Conservation (phyloP, 495 filamentous ascomycete genomes). For the Melanomma pulvis-pyrius region DNA sequence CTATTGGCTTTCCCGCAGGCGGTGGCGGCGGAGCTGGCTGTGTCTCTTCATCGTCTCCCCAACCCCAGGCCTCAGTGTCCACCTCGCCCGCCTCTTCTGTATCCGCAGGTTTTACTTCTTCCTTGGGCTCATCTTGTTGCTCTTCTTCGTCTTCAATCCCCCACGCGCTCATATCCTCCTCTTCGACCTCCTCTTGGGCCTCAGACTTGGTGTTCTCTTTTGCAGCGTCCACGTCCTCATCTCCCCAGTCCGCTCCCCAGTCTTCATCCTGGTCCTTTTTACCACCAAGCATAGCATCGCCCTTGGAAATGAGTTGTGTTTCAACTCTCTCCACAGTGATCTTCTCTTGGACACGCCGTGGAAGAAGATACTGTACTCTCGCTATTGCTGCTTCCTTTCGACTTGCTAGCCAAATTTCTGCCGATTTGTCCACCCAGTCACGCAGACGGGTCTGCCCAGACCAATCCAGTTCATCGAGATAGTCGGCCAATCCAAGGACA, state of each 20-base stretch:
- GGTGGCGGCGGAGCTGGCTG: conserved; percentile 22
- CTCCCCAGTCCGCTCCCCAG: conserved; percentile 78
- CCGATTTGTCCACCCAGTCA: conserved; percentile 79
- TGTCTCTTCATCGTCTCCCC: conserved; percentile 27
- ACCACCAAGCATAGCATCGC: conserved; percentile 64
- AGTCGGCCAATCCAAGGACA: conserved; percentile 64
- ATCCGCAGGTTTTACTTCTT: conserved; percentile 46
- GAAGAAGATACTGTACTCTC: conserved; percentile 67
- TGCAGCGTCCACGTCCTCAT: conserved; percentile 57
- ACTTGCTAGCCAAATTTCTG: conserved; percentile 83
- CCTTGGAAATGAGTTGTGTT: conserved; percentile 71
- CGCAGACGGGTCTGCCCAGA: conserved; percentile 68
- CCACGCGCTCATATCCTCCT: conserved; percentile 68
- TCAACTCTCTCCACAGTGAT: conserved; percentile 80
- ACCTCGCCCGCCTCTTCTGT: conserved; percentile 67
- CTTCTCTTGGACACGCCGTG: conserved; percentile 62
- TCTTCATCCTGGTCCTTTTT: conserved; percentile 58
- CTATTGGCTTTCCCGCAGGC: background rate
- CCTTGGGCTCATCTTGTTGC: conserved; percentile 30
- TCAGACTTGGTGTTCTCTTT: background rate
- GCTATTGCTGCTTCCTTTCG: conserved; percentile 77
- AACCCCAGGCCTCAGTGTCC: conserved; percentile 28
- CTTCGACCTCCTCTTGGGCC: conserved; percentile 54
- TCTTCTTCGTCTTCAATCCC: conserved; percentile 60
- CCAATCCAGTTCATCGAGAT: conserved; percentile 65